Percentiles rank a stretch among this genome's conserved stretches.
phyloP scores from a whole-genome alignment of 2,329 filamentous ascomycete species.

The Verticillium isaacii region DNA sequence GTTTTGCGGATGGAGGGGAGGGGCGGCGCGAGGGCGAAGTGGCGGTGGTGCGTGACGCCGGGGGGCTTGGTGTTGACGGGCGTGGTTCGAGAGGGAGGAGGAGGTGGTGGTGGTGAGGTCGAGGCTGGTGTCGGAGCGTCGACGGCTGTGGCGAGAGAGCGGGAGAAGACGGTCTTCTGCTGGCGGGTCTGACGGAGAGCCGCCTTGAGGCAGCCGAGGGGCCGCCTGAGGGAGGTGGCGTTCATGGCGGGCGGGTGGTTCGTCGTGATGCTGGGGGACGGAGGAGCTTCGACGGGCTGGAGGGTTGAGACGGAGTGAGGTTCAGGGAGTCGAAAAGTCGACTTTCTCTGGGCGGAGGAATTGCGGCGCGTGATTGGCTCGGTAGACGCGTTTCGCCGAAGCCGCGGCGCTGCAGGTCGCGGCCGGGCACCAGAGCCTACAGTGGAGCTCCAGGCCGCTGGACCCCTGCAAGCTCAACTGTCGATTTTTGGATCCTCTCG shows the following conservation, averaged over 20 bases:
- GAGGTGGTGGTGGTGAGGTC: slow-evolving; percentile 20
- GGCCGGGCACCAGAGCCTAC: not conserved
- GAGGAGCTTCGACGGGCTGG: not conserved
- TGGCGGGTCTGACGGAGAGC: slow-evolving; percentile 54
- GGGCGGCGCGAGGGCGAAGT: slow-evolving; percentile 33
- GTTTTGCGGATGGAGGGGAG: slow-evolving; percentile 48
- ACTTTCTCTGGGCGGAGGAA: slow-evolving; percentile 8
- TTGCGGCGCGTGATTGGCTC: slow-evolving; percentile 29
- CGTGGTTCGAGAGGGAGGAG: slow-evolving; percentile 22
- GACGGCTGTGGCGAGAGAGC: slow-evolving; percentile 39
- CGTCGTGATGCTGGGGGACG: not conserved
- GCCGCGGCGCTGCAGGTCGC: not conserved
- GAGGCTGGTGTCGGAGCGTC: slow-evolving; percentile 15
- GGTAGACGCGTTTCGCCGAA: slow-evolving; percentile 11
- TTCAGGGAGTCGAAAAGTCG: slow-evolving; percentile 10
- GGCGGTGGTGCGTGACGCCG: slow-evolving; percentile 8
- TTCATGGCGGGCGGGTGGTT: slow-evolving; percentile 43
- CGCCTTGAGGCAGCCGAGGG: slow-evolving; percentile 66
- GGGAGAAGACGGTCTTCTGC: slow-evolving; percentile 26
- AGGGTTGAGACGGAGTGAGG: slow-evolving; percentile 2
- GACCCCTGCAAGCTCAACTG: not conserved
- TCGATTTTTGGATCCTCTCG: not conserved
- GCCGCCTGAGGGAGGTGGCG: slow-evolving; percentile 57
- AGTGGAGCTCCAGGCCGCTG: not conserved
- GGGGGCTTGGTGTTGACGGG: slow-evolving; percentile 17